Base-by-base conservation (phyloP, 805 yeast species). In the Scheffersomyces ergatensis region DNA sequence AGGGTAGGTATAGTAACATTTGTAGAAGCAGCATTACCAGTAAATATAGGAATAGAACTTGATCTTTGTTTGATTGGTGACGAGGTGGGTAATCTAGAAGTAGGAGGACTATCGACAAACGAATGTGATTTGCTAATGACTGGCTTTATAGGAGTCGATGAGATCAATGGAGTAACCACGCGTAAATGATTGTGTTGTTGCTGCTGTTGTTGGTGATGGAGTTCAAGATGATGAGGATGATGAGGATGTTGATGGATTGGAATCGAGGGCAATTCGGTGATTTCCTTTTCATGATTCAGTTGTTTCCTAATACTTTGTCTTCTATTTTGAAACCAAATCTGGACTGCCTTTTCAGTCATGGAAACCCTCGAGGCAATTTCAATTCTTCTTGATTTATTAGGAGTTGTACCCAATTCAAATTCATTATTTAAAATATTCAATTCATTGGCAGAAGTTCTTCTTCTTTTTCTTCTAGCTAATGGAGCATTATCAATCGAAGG, bases 301-400 rank as follows among this genome's bases (percentile, higher is more conserved):
- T 66, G 71, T 51, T 82, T 79, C 54, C 89, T 77, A 47, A 84
- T 65, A 27, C 90, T 76, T 64, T 92, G 97, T 62, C 99, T 79
- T 62, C 82, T 86, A 65, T 93, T 93, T 67, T 93, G 99, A 67
- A 93, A 93, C 99, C 99, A 93, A 47, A 92, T 89, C 67, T 93
- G 99, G 26, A 93, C 96, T 2, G 97, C 96, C 62, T 90, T 89
- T 62, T 90, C 97, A n/a, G 92, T 80, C 98, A 93, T 93, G 50
- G 82, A 82, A 31, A 93, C 95, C 48, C 72, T 78, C 23, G 68
- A 62, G 4, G 98, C 96, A 49, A 93, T 86, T 48, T 83, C 85
- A 33, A 78, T 72, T 51, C 98, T 79, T 56, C 84, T 75, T 34
- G 74, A 65, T 59, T 83, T 84, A 57, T 85, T 83, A 34, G 99